Base-by-base conservation (phyloP, 1,284 basidiomycete species). In the Trichosporon inkin region DNA sequence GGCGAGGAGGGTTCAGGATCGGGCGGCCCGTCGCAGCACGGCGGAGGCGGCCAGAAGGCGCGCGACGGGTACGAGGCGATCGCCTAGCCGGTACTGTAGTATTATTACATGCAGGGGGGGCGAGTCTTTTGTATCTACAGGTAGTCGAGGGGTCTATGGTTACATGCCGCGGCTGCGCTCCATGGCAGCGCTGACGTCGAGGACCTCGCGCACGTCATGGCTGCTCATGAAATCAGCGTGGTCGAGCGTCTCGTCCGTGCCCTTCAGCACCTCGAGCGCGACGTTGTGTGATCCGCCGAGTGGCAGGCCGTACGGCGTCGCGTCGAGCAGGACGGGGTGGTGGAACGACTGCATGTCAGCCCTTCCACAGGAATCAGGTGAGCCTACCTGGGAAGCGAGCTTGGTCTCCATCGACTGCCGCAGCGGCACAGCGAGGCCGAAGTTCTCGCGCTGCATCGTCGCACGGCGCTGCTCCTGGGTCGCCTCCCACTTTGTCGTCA, bases 371-470 rank as follows among this genome's bases (percentile, higher is more conserved):
- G 2, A 10, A 20, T 16, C 20, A 17, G 13, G 32, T 41, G n/a
- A 17, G 80, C 86, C 71, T 70, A 93, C 93, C 62, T 85, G 78
- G 55, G 84, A 79, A 14, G 92, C 90, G 52, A 93, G 84, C 81
- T 89, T 90, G 70, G 93, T 84, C 78, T 99, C 95, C 95, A 99
- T 98, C 69, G 95, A 81, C 60, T 86, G 81, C 47, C 93, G 84
- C 75, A 96, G 84, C 6, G 95, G 95, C 37, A 89, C 87, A 68
- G 90, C 90, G 66, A 98, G 75, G 38, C 95, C 95, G 72, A 88
- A 89, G 38, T 88, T 79, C 77, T 93, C 88, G 57, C 94, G 85
- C 74, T 92, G 85, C 79, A 96, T 81, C 47, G 86, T 92, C 62
- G 96, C 81, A 75, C 89, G 89, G 60, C 94, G 76, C 75, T 89